Evolutionary conservation across 257 asterid species (phyloP).

Genomic region (Petunia axillaris): DNA sequence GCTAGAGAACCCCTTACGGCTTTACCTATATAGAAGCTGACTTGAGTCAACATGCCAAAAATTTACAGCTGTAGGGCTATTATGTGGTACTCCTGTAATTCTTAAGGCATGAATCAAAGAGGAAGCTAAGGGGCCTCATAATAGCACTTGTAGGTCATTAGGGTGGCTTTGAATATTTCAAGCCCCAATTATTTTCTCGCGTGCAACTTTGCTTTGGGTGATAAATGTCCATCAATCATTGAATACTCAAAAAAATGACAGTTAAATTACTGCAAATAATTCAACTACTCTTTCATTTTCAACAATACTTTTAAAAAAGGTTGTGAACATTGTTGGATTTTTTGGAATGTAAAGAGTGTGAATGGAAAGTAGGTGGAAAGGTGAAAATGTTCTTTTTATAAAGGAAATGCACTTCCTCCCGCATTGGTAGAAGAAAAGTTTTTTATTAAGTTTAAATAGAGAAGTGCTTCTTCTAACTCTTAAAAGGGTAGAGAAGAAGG

Average conservation of each 20-base stretch:
- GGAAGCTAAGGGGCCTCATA: not conserved
- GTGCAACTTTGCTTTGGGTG: not conserved
- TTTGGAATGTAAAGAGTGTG: too few species aligned
- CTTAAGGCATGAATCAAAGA: not conserved
- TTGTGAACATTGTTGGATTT: not conserved
- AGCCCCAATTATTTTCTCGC: not conserved
- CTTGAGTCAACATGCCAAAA: conserved; percentile 10
- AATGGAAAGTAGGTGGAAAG: too few species aligned
- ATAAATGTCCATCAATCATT: not conserved
- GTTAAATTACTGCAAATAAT: not conserved
- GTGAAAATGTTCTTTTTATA: too few species aligned
- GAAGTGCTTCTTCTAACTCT: too few species aligned
- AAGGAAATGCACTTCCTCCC: too few species aligned
- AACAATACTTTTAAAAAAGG: not conserved
- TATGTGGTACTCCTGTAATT: not conserved
- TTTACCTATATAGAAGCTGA: not conserved
- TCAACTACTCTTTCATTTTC: not conserved
- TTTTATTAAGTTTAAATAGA: too few species aligned
- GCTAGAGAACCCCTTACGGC: not conserved
- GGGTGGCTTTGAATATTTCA: conserved; percentile 25
- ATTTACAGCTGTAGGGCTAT: conserved; percentile 11
- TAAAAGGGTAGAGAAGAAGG: too few species aligned
- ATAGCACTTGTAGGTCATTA: not conserved
- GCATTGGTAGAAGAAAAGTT: too few species aligned
- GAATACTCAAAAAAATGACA: not conserved